Evolutionary conservation across 2,329 filamentous ascomycete species (phyloP).

Genomic region (Colletotrichum echinochloae): DNA sequence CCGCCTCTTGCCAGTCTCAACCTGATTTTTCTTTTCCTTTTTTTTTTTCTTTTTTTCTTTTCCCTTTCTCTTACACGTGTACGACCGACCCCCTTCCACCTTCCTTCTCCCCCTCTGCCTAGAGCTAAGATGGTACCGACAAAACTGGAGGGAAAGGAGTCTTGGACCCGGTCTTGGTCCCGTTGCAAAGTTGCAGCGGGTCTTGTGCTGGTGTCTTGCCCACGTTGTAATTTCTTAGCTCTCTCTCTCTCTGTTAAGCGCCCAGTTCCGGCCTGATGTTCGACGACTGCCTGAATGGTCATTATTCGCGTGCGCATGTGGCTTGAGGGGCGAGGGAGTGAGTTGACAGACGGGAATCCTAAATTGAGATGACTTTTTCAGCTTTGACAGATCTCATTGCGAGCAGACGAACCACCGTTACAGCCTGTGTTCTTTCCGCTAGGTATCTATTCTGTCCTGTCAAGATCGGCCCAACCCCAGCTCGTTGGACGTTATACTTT

Average conservation of each 20-base stretch:
- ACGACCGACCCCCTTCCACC: neutral
- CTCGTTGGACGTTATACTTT: neutral
- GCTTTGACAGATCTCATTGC: neutral
- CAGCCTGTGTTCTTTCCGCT: constrained; percentile 15
- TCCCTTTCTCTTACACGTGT: too few relatives aligned
- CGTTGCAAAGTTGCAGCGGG: constrained; percentile 15
- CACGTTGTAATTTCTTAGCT: neutral
- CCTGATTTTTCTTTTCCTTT: neutral
- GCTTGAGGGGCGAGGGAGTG: neutral
- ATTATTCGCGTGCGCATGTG: neutral
- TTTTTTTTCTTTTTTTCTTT: neutral
- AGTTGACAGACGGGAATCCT: constrained; percentile 12
- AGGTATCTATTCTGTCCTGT: constrained; percentile 12
- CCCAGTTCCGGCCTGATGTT: neutral
- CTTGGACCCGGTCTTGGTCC: neutral
- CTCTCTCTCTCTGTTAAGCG: neutral
- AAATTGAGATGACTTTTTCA: constrained; percentile 24
- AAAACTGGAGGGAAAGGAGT: neutral
- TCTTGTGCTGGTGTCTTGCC: neutral
- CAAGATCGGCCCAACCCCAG: constrained; percentile 4
- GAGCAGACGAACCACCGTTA: constrained; percentile 32
- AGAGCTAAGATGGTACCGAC: neutral
- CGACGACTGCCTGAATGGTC: neutral
- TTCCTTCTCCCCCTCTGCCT: neutral
- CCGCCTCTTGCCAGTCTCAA: constrained; percentile 24